phyloP scores from a whole-genome alignment of 257 asterid genomes.

The Solanum ossicruentum region DNA sequence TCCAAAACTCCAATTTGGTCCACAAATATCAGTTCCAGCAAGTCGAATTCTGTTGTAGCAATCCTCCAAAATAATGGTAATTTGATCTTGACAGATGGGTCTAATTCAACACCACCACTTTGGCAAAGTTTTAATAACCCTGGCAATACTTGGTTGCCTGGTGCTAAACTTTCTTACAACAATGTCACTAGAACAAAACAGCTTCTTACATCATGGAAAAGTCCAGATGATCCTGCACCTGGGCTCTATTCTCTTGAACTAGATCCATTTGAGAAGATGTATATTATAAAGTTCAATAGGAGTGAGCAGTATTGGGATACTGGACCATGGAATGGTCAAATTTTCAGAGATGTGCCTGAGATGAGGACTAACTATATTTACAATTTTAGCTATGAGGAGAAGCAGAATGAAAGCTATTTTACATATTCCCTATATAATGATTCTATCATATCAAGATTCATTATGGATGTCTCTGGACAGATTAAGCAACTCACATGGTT shows the following conservation, averaged over 20 bases:
- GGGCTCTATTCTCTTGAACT: conserved; percentile 65
- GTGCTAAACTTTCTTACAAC: conserved; percentile 39
- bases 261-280: conserved; percentile 23
- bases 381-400: conserved; percentile 14
- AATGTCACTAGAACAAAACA: conserved; percentile 28
- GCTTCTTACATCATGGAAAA: conserved; percentile 67
- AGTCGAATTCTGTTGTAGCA: conserved; percentile 28
- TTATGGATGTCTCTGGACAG: conserved; percentile 36
- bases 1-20: conserved; percentile 36
- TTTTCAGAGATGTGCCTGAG: conserved; percentile 47
- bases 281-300: conserved; percentile 41
- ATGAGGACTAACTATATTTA: conserved; percentile 15
- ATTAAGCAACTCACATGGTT: conserved; percentile 24
- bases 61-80: conserved; percentile 53
- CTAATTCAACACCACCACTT: conserved; percentile 3
- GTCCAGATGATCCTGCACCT: conserved; percentile 57
- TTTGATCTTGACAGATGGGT: conserved; percentile 34
- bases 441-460: conserved; percentile 9
- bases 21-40: conserved; percentile 17
- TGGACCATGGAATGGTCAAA: conserved; percentile 53
- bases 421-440: conserved; percentile 13
- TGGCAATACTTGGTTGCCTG: conserved; percentile 61
- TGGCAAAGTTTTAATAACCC: conserved; percentile 69
- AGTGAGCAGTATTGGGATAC: conserved; percentile 42
- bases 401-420: conserved; percentile 25